Evolutionary conservation across 208 protist species (phyloP), one percentile per base, ranked within the genome.

Genomic region (Trypanosoma rangeli): DNA sequence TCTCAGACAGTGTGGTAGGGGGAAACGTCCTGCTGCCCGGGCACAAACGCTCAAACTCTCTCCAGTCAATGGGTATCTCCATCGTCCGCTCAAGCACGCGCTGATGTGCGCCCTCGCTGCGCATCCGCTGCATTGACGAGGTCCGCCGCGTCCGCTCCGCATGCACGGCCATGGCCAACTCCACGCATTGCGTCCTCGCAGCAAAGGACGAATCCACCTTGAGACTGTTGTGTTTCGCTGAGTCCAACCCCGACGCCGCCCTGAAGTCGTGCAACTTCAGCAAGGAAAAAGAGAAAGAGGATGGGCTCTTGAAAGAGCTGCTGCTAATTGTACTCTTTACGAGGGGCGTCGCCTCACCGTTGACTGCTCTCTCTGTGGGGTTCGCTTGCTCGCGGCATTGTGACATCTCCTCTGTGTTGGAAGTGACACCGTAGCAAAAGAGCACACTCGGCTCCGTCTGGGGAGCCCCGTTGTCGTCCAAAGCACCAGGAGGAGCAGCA

Each of bases 41-140:
- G 5, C 58, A 49, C 1, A 60, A 12, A 13, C 70, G 70, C 16
- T 31, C 53, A 57, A 63, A 75, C 55, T 75, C 70, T 2, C 31
- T 28, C 70, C 70, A 75, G 54, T 75, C 62, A 68, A 75, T 69
- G 29, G 61, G 61, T 31, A 75, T 33, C 31, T 75, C 70, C 61
- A 56, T 69, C 33, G 70, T 75, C 24, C 46, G 42, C 10, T 22
- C 50, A 37, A 75, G 64, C 16, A 28, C 5, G 12, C 18, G 28
- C 24, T 42, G 69, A 22, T 15, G 12, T 13, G 28, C 18, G n/a
- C 13, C n/a, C 2, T 31, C 49, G 12, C n/a, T 56, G 54, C 46
- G 44, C 31, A 1, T 12, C 1, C 18, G 20, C 5, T 22, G 48
- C 26, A 3, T 31, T 5, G 37, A n/a, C 13, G 59, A 64, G 15